phyloP scores from a whole-genome alignment of 257 asterid genomes.

The Handroanthus guayacan region DNA sequence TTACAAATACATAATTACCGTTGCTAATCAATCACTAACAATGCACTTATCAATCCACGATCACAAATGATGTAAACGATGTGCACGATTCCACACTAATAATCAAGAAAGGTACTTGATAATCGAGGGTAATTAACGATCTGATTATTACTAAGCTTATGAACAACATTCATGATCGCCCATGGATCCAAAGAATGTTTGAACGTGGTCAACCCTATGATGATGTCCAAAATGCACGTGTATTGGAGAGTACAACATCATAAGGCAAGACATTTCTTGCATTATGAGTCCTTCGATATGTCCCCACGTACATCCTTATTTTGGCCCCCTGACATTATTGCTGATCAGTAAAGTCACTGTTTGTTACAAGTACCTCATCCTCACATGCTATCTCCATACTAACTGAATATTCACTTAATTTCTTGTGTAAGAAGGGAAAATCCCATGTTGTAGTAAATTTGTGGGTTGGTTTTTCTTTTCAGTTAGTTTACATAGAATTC shows the following conservation, averaged over 20 bases:
- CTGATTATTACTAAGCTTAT: not conserved
- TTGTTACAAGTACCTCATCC: too few relatives aligned
- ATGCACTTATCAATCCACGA: not conserved
- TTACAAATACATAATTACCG: not conserved
- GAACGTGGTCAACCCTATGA: not conserved
- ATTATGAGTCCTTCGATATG: not conserved
- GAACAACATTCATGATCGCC: not conserved
- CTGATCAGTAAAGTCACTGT: not conserved
- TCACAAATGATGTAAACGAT: not conserved
- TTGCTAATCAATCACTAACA: not conserved
- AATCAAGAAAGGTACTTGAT: not conserved
- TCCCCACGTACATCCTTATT: not conserved
- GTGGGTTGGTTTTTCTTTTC: too few relatives aligned
- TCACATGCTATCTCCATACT: too few relatives aligned
- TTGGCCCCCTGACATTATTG: not conserved
- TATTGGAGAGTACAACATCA: not conserved
- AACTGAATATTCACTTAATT: too few relatives aligned
- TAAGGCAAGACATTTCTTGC: not conserved
- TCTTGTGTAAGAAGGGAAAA: too few relatives aligned
- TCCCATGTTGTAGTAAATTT: too few relatives aligned
- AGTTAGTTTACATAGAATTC: too few relatives aligned
- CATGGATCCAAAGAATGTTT: not conserved
- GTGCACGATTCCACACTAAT: not conserved
- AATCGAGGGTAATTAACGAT: not conserved
- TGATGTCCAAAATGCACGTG: constrained; percentile 1